Evolutionary conservation across 2,329 filamentous ascomycete genomes (phyloP).

Genomic region (Pseudocercospora pini-densiflorae): DNA sequence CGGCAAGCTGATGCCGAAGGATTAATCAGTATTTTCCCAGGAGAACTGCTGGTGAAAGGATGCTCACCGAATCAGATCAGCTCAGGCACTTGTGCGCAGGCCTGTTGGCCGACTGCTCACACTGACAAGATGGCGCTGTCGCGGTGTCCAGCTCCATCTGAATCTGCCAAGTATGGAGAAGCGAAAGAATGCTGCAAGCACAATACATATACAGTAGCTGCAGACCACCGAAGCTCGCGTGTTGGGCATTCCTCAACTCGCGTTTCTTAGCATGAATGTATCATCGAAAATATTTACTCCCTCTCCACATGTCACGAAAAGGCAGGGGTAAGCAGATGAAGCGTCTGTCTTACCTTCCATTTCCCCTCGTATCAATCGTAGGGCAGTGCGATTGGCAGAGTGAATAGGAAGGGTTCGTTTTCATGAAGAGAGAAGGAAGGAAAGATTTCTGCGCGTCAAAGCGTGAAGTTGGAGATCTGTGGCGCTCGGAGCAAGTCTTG

Average conservation of each 20-base stretch:
- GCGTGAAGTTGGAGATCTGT: slow-evolving; percentile 54
- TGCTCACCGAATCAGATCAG: too few relatives aligned
- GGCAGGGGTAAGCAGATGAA: slow-evolving; percentile 65
- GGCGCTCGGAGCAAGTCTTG: slow-evolving; percentile 11
- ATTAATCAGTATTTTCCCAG: too few relatives aligned
- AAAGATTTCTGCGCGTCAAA: slow-evolving; percentile 28
- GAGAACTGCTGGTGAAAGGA: too few relatives aligned
- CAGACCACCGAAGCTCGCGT: too few relatives aligned
- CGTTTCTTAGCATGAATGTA: slow-evolving; percentile 35
- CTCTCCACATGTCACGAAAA: slow-evolving; percentile 47
- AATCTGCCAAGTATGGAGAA: too few relatives aligned
- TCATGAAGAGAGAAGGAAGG: slow-evolving; percentile 42
- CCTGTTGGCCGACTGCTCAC: too few relatives aligned
- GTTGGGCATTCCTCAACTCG: too few relatives aligned
- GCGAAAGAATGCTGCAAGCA: too few relatives aligned
- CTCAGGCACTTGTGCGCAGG: too few relatives aligned
- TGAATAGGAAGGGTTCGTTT: slow-evolving; percentile 64
- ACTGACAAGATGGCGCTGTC: too few relatives aligned
- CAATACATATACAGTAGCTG: too few relatives aligned
- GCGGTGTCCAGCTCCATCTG: too few relatives aligned
- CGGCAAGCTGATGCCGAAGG: neutral
- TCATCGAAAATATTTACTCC: slow-evolving; percentile 54
- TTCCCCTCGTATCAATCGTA: slow-evolving; percentile 70
- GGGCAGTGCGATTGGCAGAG: slow-evolving; percentile 62
- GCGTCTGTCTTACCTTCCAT: slow-evolving; percentile 66